Evolutionary conservation across 1,284 basidiomycete species (phyloP).

Genomic region (Cryptococcus sp.): DNA sequence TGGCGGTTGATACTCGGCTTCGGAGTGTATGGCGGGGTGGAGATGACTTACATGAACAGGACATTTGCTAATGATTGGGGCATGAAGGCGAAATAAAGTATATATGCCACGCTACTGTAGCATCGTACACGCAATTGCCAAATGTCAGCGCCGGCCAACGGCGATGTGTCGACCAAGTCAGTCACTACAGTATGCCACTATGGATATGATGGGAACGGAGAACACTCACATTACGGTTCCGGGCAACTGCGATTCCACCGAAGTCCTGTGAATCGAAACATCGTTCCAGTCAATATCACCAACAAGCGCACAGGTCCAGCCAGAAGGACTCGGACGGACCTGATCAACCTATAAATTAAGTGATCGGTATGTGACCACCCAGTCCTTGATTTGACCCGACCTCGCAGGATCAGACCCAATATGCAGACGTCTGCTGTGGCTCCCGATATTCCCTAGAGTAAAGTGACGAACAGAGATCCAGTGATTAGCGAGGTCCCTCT

Average conservation of each 20-base stretch:
- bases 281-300: neutral
- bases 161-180: neutral
- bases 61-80: neutral
- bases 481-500: too few relatives aligned
- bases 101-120: neutral
- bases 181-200: too few relatives aligned
- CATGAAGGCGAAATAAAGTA: neutral
- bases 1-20: neutral
- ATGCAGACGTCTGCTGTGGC: neutral
- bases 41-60: neutral
- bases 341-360: conserved; percentile 3
- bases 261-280: neutral
- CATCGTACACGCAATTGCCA: neutral
- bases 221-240: conserved; percentile 2
- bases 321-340: neutral
- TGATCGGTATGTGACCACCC: conserved; percentile 9
- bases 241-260: conserved; percentile 7
- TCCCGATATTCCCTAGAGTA: too few relatives aligned
- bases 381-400: conserved; percentile 1
- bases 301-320: too few relatives aligned
- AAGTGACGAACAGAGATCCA: too few relatives aligned
- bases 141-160: neutral
- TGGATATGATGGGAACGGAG: too few relatives aligned
- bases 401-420: neutral
- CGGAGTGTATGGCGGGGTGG: neutral